Evolutionary conservation across 768 basidiomycete genomes (phyloP), one percentile per base, ranked within the genome.

Genomic region (Guyanaporus albipodus): DNA sequence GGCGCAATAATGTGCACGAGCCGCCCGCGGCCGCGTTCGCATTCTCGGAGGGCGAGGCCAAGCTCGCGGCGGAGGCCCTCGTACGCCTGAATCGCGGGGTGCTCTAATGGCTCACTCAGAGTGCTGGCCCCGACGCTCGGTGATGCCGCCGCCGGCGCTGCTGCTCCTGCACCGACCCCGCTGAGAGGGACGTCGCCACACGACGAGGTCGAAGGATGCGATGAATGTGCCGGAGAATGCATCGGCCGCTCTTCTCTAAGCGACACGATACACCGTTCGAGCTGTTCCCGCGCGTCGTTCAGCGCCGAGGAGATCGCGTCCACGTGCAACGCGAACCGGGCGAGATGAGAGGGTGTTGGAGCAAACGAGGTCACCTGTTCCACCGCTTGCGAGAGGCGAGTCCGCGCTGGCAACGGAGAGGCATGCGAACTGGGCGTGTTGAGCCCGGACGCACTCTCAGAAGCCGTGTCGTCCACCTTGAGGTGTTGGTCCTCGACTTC

Each of bases 31-130:
- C 89, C 89, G 8, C 89, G 77, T 64, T 91, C 89, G 59, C 87
- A 91, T 57, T 91, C 90, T 7, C 88, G 70, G 24, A 91, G 67
- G 1, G 87, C 89, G 19, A 85, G 64, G 8, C 89, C 90, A 8
- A 92, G 74, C 56, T 91, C 87, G 5, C 80, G 75, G 10, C 89
- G 76, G 14, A 91, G 71, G 0, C 82, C 71, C 46, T 91, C 90
- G 60, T 89, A 91, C 6, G 85, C 82, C 41, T 75, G 77, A 24
- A 91, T 53, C 1, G 85, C 80, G 2, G 74, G 73, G 43, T 74
- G 69, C 15, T 74, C 72, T 0, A 56, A 38, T 0, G 65, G 41
- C 48, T 51, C 61, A 21, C 40, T 52, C 26, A 31, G 41, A 2
- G 22, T 11, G 8, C 32, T 18, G 1, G 8, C 1, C 1, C 12